Evolutionary conservation across 202 grass and related monocot species (phyloP), one percentile per base, ranked within the genome.

Genomic region (Zizania palustris): DNA sequence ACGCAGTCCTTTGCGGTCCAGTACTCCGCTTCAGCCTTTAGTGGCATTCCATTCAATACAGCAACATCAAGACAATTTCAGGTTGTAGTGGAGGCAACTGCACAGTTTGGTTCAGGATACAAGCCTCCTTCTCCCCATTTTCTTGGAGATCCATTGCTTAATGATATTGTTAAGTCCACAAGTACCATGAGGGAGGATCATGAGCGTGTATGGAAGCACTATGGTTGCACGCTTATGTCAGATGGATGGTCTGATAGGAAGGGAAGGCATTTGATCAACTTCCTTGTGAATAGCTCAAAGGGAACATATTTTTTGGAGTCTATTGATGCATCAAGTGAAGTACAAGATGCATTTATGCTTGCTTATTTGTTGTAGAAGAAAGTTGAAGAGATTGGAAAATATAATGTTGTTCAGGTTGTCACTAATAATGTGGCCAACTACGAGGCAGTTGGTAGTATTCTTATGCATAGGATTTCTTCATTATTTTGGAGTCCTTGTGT

Each of bases 401-500:
- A 36, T 13, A 11, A 35, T 28, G 82, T 85, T 46, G 66, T 85
- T 16, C 87, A 85, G 36, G 58, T 85, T 78, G 43, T 89, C 19
- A 71, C 5, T 3, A 3, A 42, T 42, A 42, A 42, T 42, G 41
- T 1, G 5, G 41, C 41, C 7, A 42, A 42, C 63, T 89, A 71
- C 38, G 85, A 82, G 54, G 72, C 65, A 43, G 74, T 74, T 43
- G 80, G 75, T 22, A 83, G 77, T 45, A 61, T 72, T 73, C 12
- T 88, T 53, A 76, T 73, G 45, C 58, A 80, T 28, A 63, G 58
- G 45, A 67, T 81, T 18, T 67, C 50, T 49, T 53, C 72, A 6
- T 76, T 82, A 2, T 88, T 82, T 49, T 85, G 65, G 77, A 81
- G 64, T 53, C 63, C 59, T 55, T 89, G 82, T 74, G 49, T 41